Base-by-base conservation (phyloP, 2,329 filamentous ascomycete genomes). In the Pleomassaria siparia region DNA sequence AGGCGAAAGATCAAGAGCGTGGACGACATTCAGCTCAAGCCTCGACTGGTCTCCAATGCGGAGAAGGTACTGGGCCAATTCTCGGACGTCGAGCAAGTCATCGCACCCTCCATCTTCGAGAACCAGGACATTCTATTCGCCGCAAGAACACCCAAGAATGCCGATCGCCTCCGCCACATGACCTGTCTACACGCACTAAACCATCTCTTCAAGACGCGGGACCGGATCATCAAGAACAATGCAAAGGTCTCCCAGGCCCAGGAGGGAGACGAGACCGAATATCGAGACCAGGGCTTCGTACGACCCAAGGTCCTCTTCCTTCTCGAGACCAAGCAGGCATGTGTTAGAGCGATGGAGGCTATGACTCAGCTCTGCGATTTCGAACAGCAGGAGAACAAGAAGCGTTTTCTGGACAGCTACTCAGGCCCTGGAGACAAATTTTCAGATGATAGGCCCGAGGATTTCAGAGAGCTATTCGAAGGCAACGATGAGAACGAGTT, bases 401-500 rank as follows among this genome's bases (percentile, higher is more conserved):
- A 95, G 69, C 84, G 94, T 0, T 97, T 99, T 62, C 80, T 92
- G 29, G 91, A 96, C 46, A 83, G 82, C 1, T 99, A 91, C 70
- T 79, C 85, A 6, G 81, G 86, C 22, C 81, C 83, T 30, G 82
- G 88, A 18, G 80, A 85, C 49, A 83, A 82, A 30, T 86, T 90
- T 57, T 83, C 85, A 21, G 76, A 81, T 8, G 84, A 88, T 64
- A 89, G 90, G 64, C 87, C 94, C 0, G 86, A 86, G 2, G 94
- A 97, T 68, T 97, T 95, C 72, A 80, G 82, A 20, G 88, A 95
- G 47, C 79, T 97, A 0, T 99, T 99, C 64, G 86, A 86, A 51
- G 94, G 94, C 49, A 97, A 96, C 66, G 90, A 96, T 67, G 94
- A 97, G 67, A 94, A 99, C 73, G 94, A 95, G 82, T 99, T 97